phyloP scores from a whole-genome alignment of 305 asterid genomes.

The Fraxinus platypoda region DNA sequence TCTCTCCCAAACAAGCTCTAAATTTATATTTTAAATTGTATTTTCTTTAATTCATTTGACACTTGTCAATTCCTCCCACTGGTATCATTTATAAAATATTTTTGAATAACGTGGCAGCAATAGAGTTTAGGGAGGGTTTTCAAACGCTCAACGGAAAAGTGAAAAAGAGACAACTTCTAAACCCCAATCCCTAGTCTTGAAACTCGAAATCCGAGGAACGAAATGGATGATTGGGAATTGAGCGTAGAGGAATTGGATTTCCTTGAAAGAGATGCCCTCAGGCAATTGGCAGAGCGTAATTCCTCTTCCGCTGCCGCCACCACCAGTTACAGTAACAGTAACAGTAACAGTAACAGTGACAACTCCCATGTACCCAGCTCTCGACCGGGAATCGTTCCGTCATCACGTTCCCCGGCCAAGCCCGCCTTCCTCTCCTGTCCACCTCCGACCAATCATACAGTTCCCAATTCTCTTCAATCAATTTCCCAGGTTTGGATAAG shows the following conservation, averaged over 20 bases:
- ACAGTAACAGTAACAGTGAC: slow-evolving; percentile 8
- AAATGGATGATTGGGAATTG: slow-evolving; percentile 78
- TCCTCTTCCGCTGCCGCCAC: slow-evolving; percentile 47
- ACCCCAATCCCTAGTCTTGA: neutral
- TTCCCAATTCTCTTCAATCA: slow-evolving; percentile 6
- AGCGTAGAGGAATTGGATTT: slow-evolving; percentile 70
- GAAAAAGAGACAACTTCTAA: neutral
- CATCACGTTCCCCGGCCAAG: slow-evolving; percentile 40
- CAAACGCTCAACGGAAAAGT: neutral
- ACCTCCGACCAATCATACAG: slow-evolving; percentile 30
- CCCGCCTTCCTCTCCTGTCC: slow-evolving; percentile 30
- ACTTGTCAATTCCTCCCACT: no score
- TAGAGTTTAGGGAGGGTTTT: neutral
- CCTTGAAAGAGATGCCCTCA: slow-evolving; percentile 71
- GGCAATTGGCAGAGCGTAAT: slow-evolving; percentile 62
- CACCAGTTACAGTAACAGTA: slow-evolving; percentile 28
- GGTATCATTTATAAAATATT: no score
- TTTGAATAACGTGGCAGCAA: no score
- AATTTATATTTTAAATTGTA: no score
- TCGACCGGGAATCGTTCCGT: slow-evolving; percentile 24
- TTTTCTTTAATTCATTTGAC: no score
- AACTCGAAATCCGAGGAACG: slow-evolving; percentile 8
- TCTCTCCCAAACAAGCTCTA: no score
- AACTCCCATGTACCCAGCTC: slow-evolving; percentile 21
- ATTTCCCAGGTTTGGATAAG: neutral